These are phyloP conservation scores for Simmondsia chinensis DNA, from an alignment of 148 eudicot species.

Conservation along the genomic window DNA sequence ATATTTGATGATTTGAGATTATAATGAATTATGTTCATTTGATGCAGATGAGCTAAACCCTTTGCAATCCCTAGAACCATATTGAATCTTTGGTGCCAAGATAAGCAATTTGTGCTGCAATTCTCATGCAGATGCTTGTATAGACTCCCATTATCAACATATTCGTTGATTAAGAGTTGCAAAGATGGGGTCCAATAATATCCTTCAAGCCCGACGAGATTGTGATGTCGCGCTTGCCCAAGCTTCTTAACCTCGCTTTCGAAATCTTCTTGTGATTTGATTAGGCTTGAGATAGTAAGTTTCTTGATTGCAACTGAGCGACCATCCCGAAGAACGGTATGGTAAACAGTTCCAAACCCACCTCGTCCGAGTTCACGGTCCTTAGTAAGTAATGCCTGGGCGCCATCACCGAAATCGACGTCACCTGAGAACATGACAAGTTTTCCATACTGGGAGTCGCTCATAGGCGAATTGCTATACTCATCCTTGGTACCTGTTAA, in stretches of 20 bases:
- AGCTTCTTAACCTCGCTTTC: conserved; percentile 58
- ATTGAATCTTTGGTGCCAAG: conserved; percentile 71
- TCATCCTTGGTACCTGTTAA: conserved; percentile 65
- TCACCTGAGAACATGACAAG: conserved; percentile 92
- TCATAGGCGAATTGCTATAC: conserved; percentile 44
- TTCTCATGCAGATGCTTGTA: conserved; percentile 62
- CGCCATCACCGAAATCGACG: conserved; percentile 58
- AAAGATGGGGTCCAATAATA: conserved; percentile 71
- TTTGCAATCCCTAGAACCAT: conserved; percentile 62
- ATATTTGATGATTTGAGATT: conserved; percentile 74
- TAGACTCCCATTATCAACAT: conserved; percentile 47
- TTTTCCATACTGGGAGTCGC: conserved; percentile 71
- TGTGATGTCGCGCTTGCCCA: conserved; percentile 54
- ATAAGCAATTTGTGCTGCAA: conserved; percentile 18
- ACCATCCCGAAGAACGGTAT: conserved; percentile 54
- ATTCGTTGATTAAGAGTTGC: conserved; percentile 73
- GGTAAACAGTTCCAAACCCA: conserved; percentile 79
- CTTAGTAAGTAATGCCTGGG: conserved; percentile 63
- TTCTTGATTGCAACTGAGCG: conserved; percentile 77
- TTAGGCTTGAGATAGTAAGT: conserved; percentile 59
- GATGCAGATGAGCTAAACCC: conserved; percentile 78
- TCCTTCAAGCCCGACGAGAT: conserved; percentile 66
- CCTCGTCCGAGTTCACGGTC: conserved; percentile 76
- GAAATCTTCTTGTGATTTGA: conserved; percentile 74
- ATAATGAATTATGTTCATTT: conserved; percentile 57